Evolutionary conservation across 2,329 filamentous ascomycete species (phyloP).

Genomic region (Fusarium pininemorale): DNA sequence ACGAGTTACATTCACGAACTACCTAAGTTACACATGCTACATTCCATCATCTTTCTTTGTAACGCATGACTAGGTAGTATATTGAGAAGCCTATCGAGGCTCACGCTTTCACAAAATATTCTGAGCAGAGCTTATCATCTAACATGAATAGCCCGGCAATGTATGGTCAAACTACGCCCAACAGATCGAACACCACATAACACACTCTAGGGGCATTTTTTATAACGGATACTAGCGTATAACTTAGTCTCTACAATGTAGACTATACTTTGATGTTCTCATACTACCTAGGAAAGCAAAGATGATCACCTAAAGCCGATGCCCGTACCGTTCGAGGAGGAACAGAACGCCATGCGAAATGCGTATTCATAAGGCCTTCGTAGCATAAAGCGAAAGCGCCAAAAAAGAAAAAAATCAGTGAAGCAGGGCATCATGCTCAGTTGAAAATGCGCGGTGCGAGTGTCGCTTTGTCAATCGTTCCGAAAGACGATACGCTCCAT

Average conservation of each 20-base stretch:
- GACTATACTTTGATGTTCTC: neutral
- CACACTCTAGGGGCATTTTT: neutral
- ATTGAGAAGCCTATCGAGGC: neutral
- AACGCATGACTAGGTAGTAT: neutral
- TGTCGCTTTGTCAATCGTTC: conserved; percentile 55
- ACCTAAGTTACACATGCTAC: neutral
- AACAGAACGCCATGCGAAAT: neutral
- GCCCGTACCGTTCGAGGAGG: neutral
- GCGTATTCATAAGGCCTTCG: neutral
- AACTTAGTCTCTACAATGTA: neutral
- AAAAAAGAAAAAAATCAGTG: conserved; percentile 12
- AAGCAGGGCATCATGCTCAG: conserved; percentile 46
- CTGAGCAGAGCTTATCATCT: neutral
- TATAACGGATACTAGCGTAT: neutral
- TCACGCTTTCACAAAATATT: neutral
- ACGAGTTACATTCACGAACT: neutral
- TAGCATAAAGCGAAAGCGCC: neutral
- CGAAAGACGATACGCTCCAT: conserved; percentile 69
- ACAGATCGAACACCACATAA: neutral
- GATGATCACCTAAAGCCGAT: neutral
- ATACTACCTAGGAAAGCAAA: neutral
- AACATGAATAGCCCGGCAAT: neutral
- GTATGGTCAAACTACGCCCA: neutral
- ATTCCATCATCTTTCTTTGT: neutral
- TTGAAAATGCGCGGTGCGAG: conserved; percentile 26